phyloP scores from a whole-genome alignment of 176 grass and related monocot species.

The Aegilops speltoides region DNA sequence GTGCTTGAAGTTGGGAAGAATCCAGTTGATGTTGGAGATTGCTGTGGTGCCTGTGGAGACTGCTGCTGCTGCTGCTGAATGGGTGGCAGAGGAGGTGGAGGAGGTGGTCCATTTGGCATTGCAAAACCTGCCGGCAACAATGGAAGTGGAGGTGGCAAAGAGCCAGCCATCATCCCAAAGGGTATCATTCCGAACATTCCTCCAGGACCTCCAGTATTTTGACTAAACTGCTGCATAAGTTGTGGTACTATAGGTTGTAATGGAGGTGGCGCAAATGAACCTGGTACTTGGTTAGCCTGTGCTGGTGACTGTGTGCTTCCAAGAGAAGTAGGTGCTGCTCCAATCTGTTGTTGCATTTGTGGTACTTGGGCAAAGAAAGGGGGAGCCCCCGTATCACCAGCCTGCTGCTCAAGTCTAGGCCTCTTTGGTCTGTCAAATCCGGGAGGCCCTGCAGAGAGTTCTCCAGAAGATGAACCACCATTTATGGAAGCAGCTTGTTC shows the following conservation, averaged over 20 bases:
- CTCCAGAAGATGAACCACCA: constrained; percentile 32
- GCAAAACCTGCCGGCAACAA: constrained; percentile 39
- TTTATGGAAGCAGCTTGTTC: constrained; percentile 70
- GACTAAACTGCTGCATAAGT: constrained; percentile 57
- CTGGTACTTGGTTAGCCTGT: constrained; percentile 38
- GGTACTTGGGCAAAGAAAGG: constrained; percentile 49
- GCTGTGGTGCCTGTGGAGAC: constrained; percentile 47
- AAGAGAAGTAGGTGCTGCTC: constrained; percentile 36
- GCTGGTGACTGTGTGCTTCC: constrained; percentile 28
- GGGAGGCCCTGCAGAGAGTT: constrained; percentile 38
- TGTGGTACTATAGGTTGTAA: constrained; percentile 61
- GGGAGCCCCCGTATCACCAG: constrained; percentile 32
- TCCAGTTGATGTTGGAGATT: constrained; percentile 45
- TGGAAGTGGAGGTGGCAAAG: constrained; percentile 59
- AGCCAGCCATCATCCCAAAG: constrained; percentile 46
- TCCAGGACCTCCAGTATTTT: constrained; percentile 53
- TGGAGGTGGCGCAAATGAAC: constrained; percentile 56
- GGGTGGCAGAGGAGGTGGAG: constrained; percentile 43
- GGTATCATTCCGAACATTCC: constrained; percentile 47
- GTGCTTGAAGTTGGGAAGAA: constrained; percentile 64
- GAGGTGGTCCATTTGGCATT: constrained; percentile 42
- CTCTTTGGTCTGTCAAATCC: constrained; percentile 70
- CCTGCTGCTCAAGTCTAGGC: constrained; percentile 64
- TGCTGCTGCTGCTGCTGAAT: constrained; percentile 76
- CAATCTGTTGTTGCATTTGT: constrained; percentile 47